Evolutionary conservation across 192 early-diverging fungal species (phyloP).

Genomic region (Backusella westeae): DNA sequence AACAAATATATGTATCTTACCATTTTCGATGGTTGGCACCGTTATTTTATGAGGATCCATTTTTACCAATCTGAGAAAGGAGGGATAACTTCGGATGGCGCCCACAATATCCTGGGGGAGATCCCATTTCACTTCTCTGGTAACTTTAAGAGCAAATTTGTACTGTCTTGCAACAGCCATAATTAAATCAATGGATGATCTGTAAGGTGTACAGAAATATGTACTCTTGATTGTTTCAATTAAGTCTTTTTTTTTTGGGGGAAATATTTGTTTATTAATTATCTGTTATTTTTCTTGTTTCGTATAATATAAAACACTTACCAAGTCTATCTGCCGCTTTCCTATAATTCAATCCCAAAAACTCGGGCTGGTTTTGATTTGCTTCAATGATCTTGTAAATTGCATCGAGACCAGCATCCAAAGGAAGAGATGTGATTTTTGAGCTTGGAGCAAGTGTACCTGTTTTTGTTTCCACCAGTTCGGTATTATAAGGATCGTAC

Average conservation of each 20-base stretch:
- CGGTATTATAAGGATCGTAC: not conserved
- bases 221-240: not conserved
- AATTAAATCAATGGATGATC: not conserved
- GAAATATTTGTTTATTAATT: not conserved
- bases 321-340: not conserved
- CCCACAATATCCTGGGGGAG: not conserved
- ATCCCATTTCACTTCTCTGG: not conserved
- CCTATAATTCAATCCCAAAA: not conserved
- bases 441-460: not conserved
- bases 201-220: not conserved
- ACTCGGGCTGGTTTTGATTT: not conserved
- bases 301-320: not conserved
- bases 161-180: not conserved
- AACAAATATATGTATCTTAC: not conserved
- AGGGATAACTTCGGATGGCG: not conserved
- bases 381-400: not conserved
- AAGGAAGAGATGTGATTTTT: not conserved
- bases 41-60: not conserved
- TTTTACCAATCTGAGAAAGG: not conserved
- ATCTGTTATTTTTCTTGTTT: not conserved
- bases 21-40: not conserved
- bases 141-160: not conserved
- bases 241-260: not conserved
- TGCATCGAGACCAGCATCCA: not conserved
- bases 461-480: not conserved